Percentiles rank a stretch among this genome's conserved stretches.
Evolutionary conservation across 2,329 filamentous ascomycete species (phyloP).

Genomic region (Chalaropsis ovoidea): DNA sequence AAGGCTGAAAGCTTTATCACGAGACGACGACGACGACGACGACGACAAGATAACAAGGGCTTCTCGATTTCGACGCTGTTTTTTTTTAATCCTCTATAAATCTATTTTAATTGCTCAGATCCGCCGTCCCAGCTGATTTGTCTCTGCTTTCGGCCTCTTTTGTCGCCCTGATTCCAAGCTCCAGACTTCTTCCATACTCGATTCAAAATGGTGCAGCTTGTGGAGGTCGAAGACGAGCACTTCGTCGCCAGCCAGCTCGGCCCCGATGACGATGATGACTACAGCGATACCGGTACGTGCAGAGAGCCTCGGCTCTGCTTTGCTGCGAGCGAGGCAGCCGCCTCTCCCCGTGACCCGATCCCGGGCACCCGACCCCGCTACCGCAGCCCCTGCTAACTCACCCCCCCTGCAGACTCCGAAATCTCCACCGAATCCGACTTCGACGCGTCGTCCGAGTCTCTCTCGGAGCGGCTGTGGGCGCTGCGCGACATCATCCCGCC

Average conservation of each 20-base stretch:
- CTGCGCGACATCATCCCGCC: constrained; percentile 68
- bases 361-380: too few relatives aligned
- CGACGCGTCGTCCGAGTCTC: constrained; percentile 47
- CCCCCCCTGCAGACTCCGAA: constrained; percentile 53
- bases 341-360: too few relatives aligned
- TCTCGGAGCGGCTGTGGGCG: constrained; percentile 61
- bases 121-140: not conserved
- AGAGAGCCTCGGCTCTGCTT: not conserved
- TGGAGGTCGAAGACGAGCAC: constrained; percentile 94
- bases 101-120: constrained; percentile 19
- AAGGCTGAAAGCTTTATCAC: constrained; percentile 3
- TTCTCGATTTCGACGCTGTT: too few relatives aligned
- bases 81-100: not conserved
- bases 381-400: not conserved
- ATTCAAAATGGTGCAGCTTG: constrained; percentile 80
- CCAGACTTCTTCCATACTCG: not conserved
- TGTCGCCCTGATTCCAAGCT: not conserved
- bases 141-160: not conserved
- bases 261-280: constrained; percentile 78
- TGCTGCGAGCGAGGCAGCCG: too few relatives aligned
- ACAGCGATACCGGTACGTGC: constrained; percentile 75
- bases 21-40: constrained; percentile 8
- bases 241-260: constrained; percentile 63
- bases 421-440: constrained; percentile 72
- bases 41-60: not conserved